Conservation (phyloP, 164 flowering plant genomes). For the Tetracentron sinense region DNA sequence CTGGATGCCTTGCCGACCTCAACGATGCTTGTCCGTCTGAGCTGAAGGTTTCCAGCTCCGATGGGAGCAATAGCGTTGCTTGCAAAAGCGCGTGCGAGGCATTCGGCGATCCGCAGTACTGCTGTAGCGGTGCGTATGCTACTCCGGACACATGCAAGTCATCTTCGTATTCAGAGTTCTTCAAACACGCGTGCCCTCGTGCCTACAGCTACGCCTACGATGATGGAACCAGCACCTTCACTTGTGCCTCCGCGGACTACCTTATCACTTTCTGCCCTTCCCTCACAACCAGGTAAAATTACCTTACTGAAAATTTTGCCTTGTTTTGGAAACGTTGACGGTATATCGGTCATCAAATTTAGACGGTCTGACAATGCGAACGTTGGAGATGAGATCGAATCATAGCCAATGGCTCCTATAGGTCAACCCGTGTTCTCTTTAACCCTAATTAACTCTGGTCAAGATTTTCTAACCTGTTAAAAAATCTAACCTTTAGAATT, state of each 20-base stretch:
- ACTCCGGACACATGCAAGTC: conserved; percentile 73
- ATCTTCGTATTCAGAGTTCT: conserved; percentile 49
- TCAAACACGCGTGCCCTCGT: conserved; percentile 75
- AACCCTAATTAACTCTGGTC: too few relatives aligned
- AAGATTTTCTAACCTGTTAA: too few relatives aligned
- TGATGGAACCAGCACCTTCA: conserved; percentile 77
- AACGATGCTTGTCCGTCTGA: conserved; percentile 69
- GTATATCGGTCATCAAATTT: too few relatives aligned
- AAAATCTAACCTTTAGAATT: too few relatives aligned
- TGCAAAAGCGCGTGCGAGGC: conserved; percentile 94
- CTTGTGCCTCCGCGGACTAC: conserved; percentile 66
- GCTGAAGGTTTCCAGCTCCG: conserved; percentile 37
- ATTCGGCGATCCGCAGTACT: conserved; percentile 56
- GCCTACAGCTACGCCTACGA: conserved; percentile 96
- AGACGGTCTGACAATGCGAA: too few relatives aligned
- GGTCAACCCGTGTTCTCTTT: too few relatives aligned
- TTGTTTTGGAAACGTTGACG: neutral
- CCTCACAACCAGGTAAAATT: conserved; percentile 52
- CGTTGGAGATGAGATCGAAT: too few relatives aligned
- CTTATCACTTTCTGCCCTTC: conserved; percentile 84
- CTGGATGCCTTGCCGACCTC: conserved; percentile 69
- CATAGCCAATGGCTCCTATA: too few relatives aligned
- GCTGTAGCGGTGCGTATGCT: conserved; percentile 71
- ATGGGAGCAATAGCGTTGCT: conserved; percentile 36
- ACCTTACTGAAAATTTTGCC: neutral